These are phyloP conservation scores for Paramyrothecium roridum DNA, from an alignment of 2,329 filamentous ascomycete species.

Conservation along the genomic window DNA sequence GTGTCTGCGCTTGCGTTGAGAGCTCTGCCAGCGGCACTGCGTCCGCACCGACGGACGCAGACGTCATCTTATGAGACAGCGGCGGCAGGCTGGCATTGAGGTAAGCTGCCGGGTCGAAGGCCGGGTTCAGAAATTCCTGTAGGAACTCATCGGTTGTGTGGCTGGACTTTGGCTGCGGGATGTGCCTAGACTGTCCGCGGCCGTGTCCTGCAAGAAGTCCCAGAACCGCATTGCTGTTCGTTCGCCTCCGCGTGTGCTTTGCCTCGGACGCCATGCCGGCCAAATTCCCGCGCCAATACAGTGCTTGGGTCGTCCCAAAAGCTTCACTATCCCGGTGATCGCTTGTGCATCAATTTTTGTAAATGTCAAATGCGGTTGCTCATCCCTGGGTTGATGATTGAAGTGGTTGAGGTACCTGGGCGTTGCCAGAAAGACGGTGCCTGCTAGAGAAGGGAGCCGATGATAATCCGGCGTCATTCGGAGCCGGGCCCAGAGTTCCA, in stretches of 20 bases:
- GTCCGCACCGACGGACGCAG: slow-evolving; percentile 17
- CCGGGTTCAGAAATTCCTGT: slow-evolving; percentile 68
- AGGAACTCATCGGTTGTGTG: slow-evolving; percentile 72
- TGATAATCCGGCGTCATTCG: slow-evolving; percentile 23
- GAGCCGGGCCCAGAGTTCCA: background rate
- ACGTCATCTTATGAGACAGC: slow-evolving; percentile 45
- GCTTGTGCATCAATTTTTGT: too few relatives aligned
- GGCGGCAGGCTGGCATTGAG: slow-evolving; percentile 77
- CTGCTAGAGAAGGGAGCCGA: slow-evolving; percentile 20
- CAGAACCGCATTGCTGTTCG: slow-evolving; percentile 41
- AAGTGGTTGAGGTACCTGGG: background rate
- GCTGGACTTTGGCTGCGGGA: slow-evolving; percentile 47
- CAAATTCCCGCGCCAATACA: too few relatives aligned
- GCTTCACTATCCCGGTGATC: too few relatives aligned
- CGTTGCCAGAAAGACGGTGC: slow-evolving; percentile 1
- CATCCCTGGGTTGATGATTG: background rate
- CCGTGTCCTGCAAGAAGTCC: slow-evolving; percentile 38
- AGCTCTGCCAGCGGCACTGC: slow-evolving; percentile 68
- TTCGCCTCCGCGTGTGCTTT: slow-evolving; percentile 36
- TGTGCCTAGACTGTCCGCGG: slow-evolving; percentile 31
- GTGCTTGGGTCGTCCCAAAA: too few relatives aligned
- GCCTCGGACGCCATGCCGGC: slow-evolving; percentile 25
- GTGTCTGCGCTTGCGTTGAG: slow-evolving; percentile 74
- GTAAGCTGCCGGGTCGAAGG: slow-evolving; percentile 82
- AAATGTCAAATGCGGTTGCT: too few relatives aligned